These are phyloP conservation scores for Biscutella laevigata DNA, from an alignment of 441 rosid genomes.

Conservation along the genomic window DNA sequence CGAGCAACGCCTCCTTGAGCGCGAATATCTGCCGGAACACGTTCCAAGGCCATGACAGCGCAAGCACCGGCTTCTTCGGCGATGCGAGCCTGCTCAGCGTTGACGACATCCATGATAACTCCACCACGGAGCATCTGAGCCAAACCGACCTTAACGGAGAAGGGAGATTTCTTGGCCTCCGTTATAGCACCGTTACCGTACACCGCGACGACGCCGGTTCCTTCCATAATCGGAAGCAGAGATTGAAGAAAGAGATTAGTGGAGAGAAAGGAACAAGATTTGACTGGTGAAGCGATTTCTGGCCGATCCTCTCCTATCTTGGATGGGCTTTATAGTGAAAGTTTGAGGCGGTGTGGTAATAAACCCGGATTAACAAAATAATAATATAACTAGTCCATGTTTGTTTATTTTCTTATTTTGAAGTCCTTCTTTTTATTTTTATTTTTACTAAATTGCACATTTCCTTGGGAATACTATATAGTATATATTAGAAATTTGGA, in stretches of 20 bases:
- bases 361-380: not conserved
- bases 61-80: conserved; percentile 89
- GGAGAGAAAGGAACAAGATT: conserved; percentile 8
- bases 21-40: conserved; percentile 87
- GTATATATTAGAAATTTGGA: too few species aligned
- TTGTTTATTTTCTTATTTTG: too few species aligned
- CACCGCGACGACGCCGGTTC: conserved; percentile 80
- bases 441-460: too few species aligned
- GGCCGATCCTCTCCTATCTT: conserved; percentile 27
- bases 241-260: not conserved
- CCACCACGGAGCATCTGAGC: conserved; percentile 99
- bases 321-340: conserved; percentile 22
- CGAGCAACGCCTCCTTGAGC: conserved; percentile 92
- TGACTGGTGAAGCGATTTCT: conserved; percentile 14
- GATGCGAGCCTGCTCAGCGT: conserved; percentile 75
- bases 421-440: too few species aligned
- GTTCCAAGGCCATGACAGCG: conserved; percentile 91
- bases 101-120: conserved; percentile 90
- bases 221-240: conserved; percentile 35
- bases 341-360: conserved; percentile 22
- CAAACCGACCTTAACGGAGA: conserved; percentile 86
- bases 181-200: conserved; percentile 80
- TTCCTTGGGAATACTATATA: too few species aligned
- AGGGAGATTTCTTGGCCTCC: conserved; percentile 75
- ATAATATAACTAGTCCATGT: too few species aligned